phyloP scores from a whole-genome alignment of 2,329 filamentous ascomycete genomes.

The Ustilaginoidea virens region DNA sequence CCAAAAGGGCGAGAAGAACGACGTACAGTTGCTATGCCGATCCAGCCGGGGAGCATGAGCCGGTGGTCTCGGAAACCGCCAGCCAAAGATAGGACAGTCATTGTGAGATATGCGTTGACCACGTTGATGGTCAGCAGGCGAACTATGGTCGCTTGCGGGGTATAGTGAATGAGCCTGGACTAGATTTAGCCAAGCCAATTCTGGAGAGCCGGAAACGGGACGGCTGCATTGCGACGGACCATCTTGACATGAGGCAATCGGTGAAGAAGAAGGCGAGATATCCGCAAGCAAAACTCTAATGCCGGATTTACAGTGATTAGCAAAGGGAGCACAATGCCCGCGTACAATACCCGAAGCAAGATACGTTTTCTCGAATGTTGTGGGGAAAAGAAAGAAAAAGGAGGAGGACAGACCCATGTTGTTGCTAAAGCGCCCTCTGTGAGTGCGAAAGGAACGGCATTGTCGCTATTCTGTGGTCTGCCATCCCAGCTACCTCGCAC shows the following conservation, averaged over 20 bases:
- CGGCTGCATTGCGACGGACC: constrained; percentile 34
- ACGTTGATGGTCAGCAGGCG: constrained; percentile 62
- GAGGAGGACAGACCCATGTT: constrained; percentile 47
- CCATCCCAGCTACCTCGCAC: constrained; percentile 7
- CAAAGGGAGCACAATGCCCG: neutral
- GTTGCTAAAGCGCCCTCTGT: constrained; percentile 58
- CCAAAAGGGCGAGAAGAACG: constrained; percentile 1
- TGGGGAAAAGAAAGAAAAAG: neutral
- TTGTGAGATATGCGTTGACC: constrained; percentile 60
- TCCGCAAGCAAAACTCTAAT: constrained; percentile 57
- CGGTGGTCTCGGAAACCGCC: constrained; percentile 56
- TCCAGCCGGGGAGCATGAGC: constrained; percentile 62
- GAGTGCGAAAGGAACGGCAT: constrained; percentile 23
- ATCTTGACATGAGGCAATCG: constrained; percentile 72
- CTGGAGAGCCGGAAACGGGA: neutral
- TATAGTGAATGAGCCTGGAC: constrained; percentile 72
- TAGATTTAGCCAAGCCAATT: neutral
- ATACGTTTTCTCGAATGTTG: no score
- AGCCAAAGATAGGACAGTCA: constrained; percentile 53
- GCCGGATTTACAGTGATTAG: neutral
- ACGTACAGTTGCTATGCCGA: constrained; percentile 57
- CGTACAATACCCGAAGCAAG: no score
- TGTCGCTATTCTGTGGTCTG: constrained; percentile 4
- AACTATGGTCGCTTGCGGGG: constrained; percentile 64
- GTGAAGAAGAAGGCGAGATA: constrained; percentile 74